These are phyloP conservation scores for Tulasnella sp. DNA, from an alignment of 768 basidiomycete species.

Conservation along the genomic window DNA sequence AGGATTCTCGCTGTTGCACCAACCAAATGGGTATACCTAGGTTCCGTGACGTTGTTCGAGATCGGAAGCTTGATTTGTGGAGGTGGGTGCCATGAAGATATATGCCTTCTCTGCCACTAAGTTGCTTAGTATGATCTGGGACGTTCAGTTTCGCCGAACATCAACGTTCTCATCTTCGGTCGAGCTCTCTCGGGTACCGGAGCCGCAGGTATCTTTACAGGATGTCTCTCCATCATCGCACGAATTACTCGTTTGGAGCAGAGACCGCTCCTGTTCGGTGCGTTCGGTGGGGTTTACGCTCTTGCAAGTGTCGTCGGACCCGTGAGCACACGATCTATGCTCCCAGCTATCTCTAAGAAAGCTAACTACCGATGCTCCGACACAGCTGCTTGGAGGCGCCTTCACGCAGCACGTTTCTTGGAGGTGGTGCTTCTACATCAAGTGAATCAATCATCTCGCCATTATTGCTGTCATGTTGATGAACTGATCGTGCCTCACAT, in stretches of 20 bases:
- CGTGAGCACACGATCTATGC: too few relatives aligned
- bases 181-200: constrained; percentile 38
- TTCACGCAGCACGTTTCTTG: constrained; percentile 30
- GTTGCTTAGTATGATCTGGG: constrained; percentile 19
- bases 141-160: constrained; percentile 21
- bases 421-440: constrained; percentile 29
- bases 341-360: too few relatives aligned
- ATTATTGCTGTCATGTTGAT: too few relatives aligned
- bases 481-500: too few relatives aligned
- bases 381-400: constrained; percentile 26
- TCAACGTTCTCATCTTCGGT: constrained; percentile 31
- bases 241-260: constrained; percentile 23
- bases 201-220: constrained; percentile 30
- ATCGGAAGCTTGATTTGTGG: constrained; percentile 37
- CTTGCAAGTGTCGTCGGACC: constrained; percentile 24
- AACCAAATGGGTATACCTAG: constrained; percentile 26
- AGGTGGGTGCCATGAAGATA: neutral
- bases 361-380: too few relatives aligned
- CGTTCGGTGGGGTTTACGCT: constrained; percentile 32
- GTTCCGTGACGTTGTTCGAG: constrained; percentile 30
- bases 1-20: constrained; percentile 17
- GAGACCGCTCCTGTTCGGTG: constrained; percentile 30
- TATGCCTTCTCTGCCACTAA: too few relatives aligned
- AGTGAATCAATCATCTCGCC: too few relatives aligned
- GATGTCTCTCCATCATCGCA: constrained; percentile 24